Evolutionary conservation across 495 filamentous ascomycete species (phyloP).

Genomic region (Cercophora samala): DNA sequence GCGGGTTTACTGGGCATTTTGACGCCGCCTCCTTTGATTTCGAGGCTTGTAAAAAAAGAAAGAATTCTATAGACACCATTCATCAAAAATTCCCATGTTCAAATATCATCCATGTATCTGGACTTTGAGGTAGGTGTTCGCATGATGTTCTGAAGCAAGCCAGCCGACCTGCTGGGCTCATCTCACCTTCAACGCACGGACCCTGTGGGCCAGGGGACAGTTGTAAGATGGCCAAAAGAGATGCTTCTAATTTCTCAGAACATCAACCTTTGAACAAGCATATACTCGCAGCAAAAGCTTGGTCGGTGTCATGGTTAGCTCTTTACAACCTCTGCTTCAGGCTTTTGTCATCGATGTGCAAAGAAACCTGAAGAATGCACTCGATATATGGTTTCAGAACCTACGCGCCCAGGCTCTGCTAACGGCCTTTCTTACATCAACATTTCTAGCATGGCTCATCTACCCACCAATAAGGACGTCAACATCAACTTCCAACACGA

Average conservation of each 20-base stretch:
- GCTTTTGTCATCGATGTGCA: not conserved
- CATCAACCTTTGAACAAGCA: not conserved
- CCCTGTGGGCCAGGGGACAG: slow-evolving; percentile 9
- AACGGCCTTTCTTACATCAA: not conserved
- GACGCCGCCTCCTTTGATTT: slow-evolving; percentile 3
- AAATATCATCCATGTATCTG: not conserved
- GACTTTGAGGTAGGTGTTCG: too few species aligned
- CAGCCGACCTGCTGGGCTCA: not conserved
- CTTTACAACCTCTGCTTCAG: not conserved
- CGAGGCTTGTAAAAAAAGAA: slow-evolving; percentile 8
- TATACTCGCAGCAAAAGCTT: not conserved
- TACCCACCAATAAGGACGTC: not conserved
- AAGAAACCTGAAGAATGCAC: not conserved
- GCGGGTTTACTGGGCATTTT: slow-evolving; percentile 16
- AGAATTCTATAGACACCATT: slow-evolving; percentile 10
- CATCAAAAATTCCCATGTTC: slow-evolving; percentile 1
- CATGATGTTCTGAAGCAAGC: too few species aligned
- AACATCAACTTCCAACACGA: not conserved
- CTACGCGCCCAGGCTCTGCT: not conserved
- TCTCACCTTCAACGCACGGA: slow-evolving; percentile 6
- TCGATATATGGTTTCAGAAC: not conserved
- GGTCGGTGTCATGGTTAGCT: not conserved
- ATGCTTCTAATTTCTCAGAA: not conserved
- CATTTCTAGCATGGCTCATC: not conserved
- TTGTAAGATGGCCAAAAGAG: slow-evolving; percentile 2